Conservation (phyloP, 2,329 filamentous ascomycete species). For the Neoascochyta sp. region DNA sequence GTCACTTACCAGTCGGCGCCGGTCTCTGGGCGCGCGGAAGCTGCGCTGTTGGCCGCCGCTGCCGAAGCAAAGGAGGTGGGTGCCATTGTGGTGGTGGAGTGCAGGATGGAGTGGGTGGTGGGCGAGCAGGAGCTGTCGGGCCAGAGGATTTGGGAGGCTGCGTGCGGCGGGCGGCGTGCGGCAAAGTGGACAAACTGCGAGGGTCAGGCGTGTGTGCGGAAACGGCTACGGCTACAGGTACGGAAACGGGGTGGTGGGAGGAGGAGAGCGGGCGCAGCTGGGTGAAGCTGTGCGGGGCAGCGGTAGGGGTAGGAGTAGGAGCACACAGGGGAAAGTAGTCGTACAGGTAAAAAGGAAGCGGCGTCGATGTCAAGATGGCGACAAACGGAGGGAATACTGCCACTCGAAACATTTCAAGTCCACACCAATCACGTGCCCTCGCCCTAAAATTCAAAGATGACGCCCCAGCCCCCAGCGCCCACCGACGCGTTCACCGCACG, state of each 20-base stretch:
- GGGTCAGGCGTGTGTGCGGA: no score
- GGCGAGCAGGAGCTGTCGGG: constrained; percentile 22
- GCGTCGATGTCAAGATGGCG: constrained; percentile 11
- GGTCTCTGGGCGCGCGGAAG: constrained; percentile 42
- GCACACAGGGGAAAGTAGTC: constrained; percentile 13
- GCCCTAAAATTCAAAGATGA: constrained; percentile 7
- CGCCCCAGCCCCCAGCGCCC: constrained; percentile 6
- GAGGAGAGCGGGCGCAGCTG: constrained; percentile 11
- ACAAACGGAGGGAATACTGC: constrained; percentile 7
- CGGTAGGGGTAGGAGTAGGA: no score
- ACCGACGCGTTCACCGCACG: constrained; percentile 4
- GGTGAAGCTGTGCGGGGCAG: no score
- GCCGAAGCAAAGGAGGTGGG: constrained; percentile 51
- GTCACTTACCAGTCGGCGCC: constrained; percentile 48
- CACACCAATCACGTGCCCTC: constrained; percentile 4
- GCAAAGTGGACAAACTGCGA: constrained; percentile 21
- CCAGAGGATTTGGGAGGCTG: constrained; percentile 22
- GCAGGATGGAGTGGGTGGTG: constrained; percentile 14
- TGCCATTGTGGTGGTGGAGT: constrained; percentile 38
- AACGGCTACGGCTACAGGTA: no score
- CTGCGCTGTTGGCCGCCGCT: constrained; percentile 45
- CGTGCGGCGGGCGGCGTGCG: constrained; percentile 23
- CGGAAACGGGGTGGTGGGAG: constrained; percentile 12
- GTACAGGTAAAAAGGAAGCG: constrained; percentile 18
- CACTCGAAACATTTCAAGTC: constrained; percentile 7